Conservation (phyloP, 192 early-diverging fungal genomes). For the Umbelopsis isabellina region DNA sequence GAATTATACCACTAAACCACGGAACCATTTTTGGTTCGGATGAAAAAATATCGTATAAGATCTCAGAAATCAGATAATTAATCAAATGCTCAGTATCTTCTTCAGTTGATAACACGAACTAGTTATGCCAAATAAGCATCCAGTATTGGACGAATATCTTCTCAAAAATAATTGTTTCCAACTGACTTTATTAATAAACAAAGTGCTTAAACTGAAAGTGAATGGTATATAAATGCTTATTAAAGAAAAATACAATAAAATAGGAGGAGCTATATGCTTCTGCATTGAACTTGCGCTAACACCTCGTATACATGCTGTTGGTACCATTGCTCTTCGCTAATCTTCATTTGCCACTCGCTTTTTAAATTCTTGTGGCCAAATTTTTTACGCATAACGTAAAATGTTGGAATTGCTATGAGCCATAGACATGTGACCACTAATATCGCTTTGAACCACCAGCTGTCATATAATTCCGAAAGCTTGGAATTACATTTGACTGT, state of each 20-base stretch:
- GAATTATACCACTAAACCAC: conserved; percentile 25
- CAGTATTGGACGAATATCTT: too few relatives aligned
- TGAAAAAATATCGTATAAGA: too few relatives aligned
- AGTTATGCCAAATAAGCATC: too few relatives aligned
- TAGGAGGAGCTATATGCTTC: neutral
- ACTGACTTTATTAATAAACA: too few relatives aligned
- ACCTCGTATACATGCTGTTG: conserved; percentile 29
- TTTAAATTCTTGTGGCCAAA: conserved; percentile 36
- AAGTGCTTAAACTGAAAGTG: too few relatives aligned
- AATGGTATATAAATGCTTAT: too few relatives aligned
- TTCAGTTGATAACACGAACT: too few relatives aligned
- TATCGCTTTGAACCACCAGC: conserved; percentile 28
- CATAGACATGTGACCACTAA: conserved; percentile 53
- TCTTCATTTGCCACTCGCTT: conserved; percentile 34
- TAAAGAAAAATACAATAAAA: too few relatives aligned
- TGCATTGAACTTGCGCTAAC: conserved; percentile 19
- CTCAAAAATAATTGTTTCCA: too few relatives aligned
- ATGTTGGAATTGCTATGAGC: conserved; percentile 45
- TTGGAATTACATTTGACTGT: conserved; percentile 34
- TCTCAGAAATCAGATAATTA: too few relatives aligned
- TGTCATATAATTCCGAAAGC: conserved; percentile 29
- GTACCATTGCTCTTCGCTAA: conserved; percentile 37
- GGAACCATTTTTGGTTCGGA: neutral
- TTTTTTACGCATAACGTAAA: conserved; percentile 21
- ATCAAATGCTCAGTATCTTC: too few relatives aligned